Evolutionary conservation across 1,139 yeast species (phyloP).

Genomic region (Ashbya aceris): DNA sequence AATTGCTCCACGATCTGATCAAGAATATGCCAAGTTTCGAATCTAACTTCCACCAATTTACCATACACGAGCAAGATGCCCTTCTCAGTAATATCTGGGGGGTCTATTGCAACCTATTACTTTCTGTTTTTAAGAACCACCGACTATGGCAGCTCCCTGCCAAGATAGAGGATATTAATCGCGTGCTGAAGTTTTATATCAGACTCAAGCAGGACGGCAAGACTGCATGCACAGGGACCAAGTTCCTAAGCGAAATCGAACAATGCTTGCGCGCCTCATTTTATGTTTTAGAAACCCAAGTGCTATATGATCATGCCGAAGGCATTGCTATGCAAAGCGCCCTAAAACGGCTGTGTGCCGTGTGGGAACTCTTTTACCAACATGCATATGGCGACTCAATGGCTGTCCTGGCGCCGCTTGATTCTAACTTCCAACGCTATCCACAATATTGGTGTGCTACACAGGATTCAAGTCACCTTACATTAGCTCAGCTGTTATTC

Average conservation of each 20-base stretch:
- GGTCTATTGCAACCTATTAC: constrained; percentile 23
- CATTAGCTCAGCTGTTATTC: constrained; percentile 19
- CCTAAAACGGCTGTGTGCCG: constrained; percentile 31
- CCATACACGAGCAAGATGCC: constrained; percentile 23
- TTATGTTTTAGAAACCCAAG: constrained; percentile 35
- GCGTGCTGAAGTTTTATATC: constrained; percentile 28
- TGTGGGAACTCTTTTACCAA: constrained; percentile 50
- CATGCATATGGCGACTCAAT: constrained; percentile 48
- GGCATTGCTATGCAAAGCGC: constrained; percentile 28
- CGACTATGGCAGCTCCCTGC: constrained; percentile 29
- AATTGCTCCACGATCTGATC: constrained; percentile 25
- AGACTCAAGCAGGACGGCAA: constrained; percentile 21
- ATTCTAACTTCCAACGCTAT: constrained; percentile 24
- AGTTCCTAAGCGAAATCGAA: constrained; percentile 36
- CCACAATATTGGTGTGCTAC: constrained; percentile 13
- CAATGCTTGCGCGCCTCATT: constrained; percentile 40
- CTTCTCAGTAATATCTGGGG: constrained; percentile 29
- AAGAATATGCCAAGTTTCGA: constrained; percentile 27
- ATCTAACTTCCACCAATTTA: constrained; percentile 25
- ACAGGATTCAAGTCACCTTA: neutral
- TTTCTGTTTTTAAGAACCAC: constrained; percentile 25
- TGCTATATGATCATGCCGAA: constrained; percentile 26
- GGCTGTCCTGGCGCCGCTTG: constrained; percentile 53
- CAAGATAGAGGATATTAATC: constrained; percentile 32
- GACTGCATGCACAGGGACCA: constrained; percentile 17